Evolutionary conservation across 306 rosid genomes (phyloP).

Genomic region (Aeschynomene evenia): DNA sequence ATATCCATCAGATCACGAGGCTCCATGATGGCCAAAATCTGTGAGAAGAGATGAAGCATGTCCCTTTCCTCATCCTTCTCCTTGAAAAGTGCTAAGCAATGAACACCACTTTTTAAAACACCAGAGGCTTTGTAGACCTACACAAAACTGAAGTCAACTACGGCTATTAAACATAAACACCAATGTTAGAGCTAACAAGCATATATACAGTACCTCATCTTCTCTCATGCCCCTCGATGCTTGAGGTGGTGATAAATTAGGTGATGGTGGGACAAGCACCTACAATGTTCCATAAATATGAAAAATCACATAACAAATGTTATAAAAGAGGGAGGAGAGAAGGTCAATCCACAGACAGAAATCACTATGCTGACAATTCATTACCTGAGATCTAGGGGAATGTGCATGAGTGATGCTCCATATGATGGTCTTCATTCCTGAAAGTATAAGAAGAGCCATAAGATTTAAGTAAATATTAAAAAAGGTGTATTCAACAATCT

Average conservation of each 20-base stretch:
- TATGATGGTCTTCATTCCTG: constrained; percentile 99
- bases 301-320: constrained; percentile 55
- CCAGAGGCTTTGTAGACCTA: constrained; percentile 97
- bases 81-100: constrained; percentile 94
- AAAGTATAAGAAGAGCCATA: constrained; percentile 19
- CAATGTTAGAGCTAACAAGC: constrained; percentile 22
- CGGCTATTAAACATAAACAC: constrained; percentile 20
- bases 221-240: constrained; percentile 95
- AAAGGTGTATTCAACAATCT: neutral
- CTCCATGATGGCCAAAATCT: constrained; percentile 96
- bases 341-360: constrained; percentile 27
- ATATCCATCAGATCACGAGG: constrained; percentile 99
- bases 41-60: constrained; percentile 89
- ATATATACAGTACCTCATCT: constrained; percentile 72
- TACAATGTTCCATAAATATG: constrained; percentile 51
- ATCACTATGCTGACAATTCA: constrained; percentile 19
- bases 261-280: constrained; percentile 74
- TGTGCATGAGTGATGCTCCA: constrained; percentile 99
- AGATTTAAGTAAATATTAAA: constrained; percentile 1
- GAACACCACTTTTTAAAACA: constrained; percentile 93
- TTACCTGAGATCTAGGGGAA: constrained; percentile 90
- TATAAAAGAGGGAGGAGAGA: constrained; percentile 26
- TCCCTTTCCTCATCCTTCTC: constrained; percentile 99
- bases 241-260: constrained; percentile 76
- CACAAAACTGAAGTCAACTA: constrained; percentile 32